These are phyloP conservation scores for Heliamphora exappendiculata DNA, from an alignment of 148 eudicot species.

Conservation along the genomic window DNA sequence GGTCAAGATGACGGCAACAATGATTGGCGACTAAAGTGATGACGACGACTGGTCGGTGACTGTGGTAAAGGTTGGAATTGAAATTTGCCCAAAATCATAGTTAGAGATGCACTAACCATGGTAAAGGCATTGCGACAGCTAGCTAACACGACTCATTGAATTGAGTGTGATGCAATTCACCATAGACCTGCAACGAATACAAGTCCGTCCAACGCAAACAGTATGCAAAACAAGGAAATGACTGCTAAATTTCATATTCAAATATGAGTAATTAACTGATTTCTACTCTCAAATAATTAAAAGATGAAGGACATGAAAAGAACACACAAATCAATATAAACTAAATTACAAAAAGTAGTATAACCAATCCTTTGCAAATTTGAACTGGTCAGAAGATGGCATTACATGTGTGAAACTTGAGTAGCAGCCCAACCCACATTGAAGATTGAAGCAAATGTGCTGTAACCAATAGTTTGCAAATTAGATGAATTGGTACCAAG, in stretches of 20 bases:
- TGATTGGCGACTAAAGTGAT: too few species aligned
- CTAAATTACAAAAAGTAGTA: background rate
- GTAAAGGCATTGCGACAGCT: constrained; percentile 98
- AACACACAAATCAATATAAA: background rate
- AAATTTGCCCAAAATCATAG: too few species aligned
- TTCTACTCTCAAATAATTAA: background rate
- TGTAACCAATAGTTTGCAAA: constrained; percentile 79
- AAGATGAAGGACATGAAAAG: background rate
- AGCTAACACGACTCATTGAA: constrained; percentile 78
- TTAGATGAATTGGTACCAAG: constrained; percentile 55
- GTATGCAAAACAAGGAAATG: background rate
- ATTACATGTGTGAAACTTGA: constrained; percentile 96
- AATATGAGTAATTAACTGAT: background rate
- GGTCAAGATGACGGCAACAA: too few species aligned
- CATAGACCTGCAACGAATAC: constrained; percentile 68
- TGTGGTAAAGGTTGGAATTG: too few species aligned
- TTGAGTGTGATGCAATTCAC: constrained; percentile 89
- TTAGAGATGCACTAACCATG: constrained; percentile 49
- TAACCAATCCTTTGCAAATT: background rate
- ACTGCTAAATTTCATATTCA: background rate
- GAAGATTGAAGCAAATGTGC: constrained; percentile 80
- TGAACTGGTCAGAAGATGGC: constrained; percentile 11
- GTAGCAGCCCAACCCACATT: constrained; percentile 94
- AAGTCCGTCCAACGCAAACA: background rate
- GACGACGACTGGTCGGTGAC: too few species aligned